A percentile compares a stretch with the other conserved stretches of the same genome.
These are phyloP conservation scores for Porphyrellus cyaneotinctus DNA, from an alignment of 768 basidiomycete genomes.

Conservation along the genomic window DNA sequence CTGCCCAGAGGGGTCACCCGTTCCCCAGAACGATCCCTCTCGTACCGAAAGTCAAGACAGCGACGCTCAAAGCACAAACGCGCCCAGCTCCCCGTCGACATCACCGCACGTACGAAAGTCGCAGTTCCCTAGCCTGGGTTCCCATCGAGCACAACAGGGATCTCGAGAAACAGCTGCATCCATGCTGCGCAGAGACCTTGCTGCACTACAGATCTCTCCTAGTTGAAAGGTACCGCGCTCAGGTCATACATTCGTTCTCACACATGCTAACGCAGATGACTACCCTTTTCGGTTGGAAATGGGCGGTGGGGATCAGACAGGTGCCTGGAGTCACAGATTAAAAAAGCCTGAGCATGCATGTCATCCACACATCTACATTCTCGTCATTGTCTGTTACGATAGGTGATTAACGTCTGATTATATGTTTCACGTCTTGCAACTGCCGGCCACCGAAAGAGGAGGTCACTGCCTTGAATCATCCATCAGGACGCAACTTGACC, in stretches of 20 bases:
- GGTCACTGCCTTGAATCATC: too few relatives aligned
- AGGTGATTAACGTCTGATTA: not conserved
- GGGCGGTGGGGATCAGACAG: too few relatives aligned
- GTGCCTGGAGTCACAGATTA: too few relatives aligned
- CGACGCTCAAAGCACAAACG: not conserved
- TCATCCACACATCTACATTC: not conserved
- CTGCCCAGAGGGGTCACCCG: not conserved
- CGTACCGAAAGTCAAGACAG: not conserved
- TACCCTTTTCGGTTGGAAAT: too few relatives aligned
- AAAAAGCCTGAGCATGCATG: too few relatives aligned
- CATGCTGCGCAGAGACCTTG: not conserved
- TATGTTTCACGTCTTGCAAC: not conserved
- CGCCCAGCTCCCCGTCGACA: not conserved
- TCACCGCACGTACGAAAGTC: not conserved
- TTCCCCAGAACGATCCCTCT: not conserved
- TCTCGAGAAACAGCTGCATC: not conserved
- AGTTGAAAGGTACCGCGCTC: not conserved
- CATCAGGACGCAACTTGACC: too few relatives aligned
- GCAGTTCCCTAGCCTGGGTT: not conserved
- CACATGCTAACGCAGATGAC: too few relatives aligned
- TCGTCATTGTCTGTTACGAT: not conserved
- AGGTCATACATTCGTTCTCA: too few relatives aligned
- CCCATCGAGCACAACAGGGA: not conserved
- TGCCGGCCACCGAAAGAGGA: too few relatives aligned
- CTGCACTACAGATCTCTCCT: not conserved